Percentiles rank a stretch among this genome's conserved stretches.
phyloP scores from a whole-genome alignment of 2,329 filamentous ascomycete species.

The Capronia epimyces region DNA sequence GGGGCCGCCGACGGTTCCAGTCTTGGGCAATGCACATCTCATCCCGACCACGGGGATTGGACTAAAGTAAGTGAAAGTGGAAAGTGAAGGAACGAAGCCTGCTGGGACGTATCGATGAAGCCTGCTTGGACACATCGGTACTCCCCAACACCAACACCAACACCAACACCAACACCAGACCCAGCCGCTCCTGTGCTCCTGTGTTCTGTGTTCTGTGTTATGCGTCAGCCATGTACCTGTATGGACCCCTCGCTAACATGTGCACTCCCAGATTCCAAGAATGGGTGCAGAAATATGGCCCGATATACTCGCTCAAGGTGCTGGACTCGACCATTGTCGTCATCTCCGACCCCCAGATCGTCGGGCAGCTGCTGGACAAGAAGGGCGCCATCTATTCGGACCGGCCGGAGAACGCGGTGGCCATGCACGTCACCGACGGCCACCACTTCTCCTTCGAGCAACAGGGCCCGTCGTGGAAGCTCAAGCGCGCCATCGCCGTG shows the following conservation, averaged over 20 bases:
- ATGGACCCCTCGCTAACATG: neutral
- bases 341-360: constrained; percentile 37
- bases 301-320: constrained; percentile 41
- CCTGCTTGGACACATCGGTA: too few relatives aligned
- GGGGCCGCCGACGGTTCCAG: constrained; percentile 40
- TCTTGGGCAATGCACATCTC: constrained; percentile 47
- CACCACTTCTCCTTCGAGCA: constrained; percentile 22
- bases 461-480: constrained; percentile 17
- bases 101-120: neutral
- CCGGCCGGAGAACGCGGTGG: constrained; percentile 32
- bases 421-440: constrained; percentile 17
- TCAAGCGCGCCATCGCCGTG: constrained; percentile 34
- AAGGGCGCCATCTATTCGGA: constrained; percentile 42
- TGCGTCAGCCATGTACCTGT: too few relatives aligned
- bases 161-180: too few relatives aligned
- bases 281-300: constrained; percentile 42
- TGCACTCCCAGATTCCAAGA: constrained; percentile 34
- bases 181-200: too few relatives aligned
- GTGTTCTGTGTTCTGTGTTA: too few relatives aligned
- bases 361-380: constrained; percentile 44
- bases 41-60: constrained; percentile 34
- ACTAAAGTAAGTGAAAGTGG: constrained; percentile 26
- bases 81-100: too few relatives aligned
- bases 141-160: too few relatives aligned
- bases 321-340: constrained; percentile 39